Evolutionary conservation across 352 stramenopile species (phyloP).

Genomic region (Elongisporangium undulatum): DNA sequence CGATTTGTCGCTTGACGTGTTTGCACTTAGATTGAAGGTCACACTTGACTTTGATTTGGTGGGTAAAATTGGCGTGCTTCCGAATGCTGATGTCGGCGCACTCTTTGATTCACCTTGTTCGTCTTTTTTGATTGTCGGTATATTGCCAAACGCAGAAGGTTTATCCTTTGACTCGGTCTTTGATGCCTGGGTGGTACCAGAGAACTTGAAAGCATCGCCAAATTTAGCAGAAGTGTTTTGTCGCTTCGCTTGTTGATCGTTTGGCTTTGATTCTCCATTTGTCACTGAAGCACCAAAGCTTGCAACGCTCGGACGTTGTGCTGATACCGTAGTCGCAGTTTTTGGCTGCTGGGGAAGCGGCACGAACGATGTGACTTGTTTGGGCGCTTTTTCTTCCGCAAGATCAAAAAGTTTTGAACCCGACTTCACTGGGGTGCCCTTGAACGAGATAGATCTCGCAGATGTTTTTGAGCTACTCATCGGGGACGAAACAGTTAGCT

Average conservation of each 20-base stretch:
- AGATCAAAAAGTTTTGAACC: conserved; percentile 56
- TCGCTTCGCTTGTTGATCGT: neutral
- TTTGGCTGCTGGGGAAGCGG: conserved; percentile 37
- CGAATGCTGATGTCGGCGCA: neutral
- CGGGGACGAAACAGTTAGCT: conserved; percentile 63
- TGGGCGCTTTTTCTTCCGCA: conserved; percentile 50
- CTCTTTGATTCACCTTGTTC: conserved; percentile 6
- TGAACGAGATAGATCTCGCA: conserved; percentile 45
- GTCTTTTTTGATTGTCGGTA: conserved; percentile 1
- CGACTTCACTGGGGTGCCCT: conserved; percentile 45
- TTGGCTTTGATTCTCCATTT: conserved; percentile 1
- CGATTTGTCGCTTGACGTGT: conserved; percentile 3
- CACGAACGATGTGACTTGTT: conserved; percentile 48
- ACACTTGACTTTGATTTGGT: conserved; percentile 8
- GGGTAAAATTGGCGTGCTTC: neutral
- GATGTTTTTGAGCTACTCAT: conserved; percentile 44
- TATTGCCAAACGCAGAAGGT: neutral
- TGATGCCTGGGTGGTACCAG: neutral
- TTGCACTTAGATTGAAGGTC: conserved; percentile 1
- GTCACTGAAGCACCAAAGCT: conserved; percentile 4
- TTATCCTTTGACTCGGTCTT: neutral
- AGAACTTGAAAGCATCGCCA: conserved; percentile 5
- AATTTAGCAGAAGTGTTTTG: conserved; percentile 1
- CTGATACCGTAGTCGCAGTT: conserved; percentile 25
- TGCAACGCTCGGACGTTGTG: conserved; percentile 38